A percentile compares a stretch with the other conserved stretches of the same genome.
Conservation (phyloP, 768 basidiomycete species). For the Saitozyma sp. region DNA sequence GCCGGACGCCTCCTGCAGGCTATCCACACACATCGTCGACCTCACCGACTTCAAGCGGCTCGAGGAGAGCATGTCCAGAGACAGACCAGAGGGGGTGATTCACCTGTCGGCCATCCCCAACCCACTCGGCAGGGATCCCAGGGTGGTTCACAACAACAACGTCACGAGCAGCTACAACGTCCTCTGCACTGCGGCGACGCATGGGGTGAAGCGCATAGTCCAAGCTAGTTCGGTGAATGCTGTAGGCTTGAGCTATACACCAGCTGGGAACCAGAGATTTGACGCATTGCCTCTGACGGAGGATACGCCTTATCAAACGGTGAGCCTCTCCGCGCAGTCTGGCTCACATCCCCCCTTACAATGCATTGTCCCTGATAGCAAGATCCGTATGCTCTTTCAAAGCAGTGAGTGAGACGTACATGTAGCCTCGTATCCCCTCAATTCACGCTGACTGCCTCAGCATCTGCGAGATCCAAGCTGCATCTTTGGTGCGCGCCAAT, state of each 20-base stretch:
- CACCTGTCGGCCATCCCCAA: constrained; percentile 44
- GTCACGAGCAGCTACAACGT: constrained; percentile 42
- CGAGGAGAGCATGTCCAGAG: constrained; percentile 12
- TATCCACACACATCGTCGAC: constrained; percentile 11
- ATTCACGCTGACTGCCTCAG: constrained; percentile 13
- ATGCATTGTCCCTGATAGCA: constrained; percentile 18
- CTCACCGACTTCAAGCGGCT: constrained; percentile 11
- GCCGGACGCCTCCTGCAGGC: too few relatives aligned
- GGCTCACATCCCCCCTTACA: background rate
- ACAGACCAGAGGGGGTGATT: constrained; percentile 28
- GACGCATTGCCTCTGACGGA: constrained; percentile 40
- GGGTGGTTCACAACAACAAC: constrained; percentile 40
- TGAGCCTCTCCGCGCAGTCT: too few relatives aligned
- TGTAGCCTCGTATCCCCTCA: too few relatives aligned
- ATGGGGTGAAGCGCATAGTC: constrained; percentile 36
- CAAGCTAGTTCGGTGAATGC: constrained; percentile 49
- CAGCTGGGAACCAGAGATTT: constrained; percentile 25
- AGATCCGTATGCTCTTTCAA: constrained; percentile 36
- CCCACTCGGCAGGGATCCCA: constrained; percentile 20
- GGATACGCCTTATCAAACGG: constrained; percentile 12
- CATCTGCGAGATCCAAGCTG: constrained; percentile 70
- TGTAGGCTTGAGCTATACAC: constrained; percentile 31
- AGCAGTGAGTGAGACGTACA: constrained; percentile 24
- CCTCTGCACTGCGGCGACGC: constrained; percentile 30
- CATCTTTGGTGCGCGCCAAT: constrained; percentile 65